phyloP scores from a whole-genome alignment of 805 yeast species.

The Blastobotrys terrestris region DNA sequence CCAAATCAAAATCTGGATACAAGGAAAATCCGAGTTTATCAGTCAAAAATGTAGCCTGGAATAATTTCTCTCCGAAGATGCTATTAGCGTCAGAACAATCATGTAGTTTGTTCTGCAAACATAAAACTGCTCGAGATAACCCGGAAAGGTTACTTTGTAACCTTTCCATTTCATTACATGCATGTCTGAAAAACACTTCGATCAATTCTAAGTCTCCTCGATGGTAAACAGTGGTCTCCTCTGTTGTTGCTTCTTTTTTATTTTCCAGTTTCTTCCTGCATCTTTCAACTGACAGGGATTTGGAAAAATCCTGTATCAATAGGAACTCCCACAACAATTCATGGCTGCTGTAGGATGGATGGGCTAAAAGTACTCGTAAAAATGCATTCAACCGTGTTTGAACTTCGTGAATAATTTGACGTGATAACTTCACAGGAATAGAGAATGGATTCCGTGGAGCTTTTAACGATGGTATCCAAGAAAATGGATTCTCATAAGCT shows the following conservation, averaged over 20 bases:
- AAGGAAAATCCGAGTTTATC: background rate
- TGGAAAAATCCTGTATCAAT: conserved; percentile 21
- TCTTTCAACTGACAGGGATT: conserved; percentile 21
- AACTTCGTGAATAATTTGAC: conserved; percentile 31
- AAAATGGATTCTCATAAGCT: conserved; percentile 30
- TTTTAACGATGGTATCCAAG: conserved; percentile 33
- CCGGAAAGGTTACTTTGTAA: conserved; percentile 7
- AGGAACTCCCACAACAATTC: conserved; percentile 40
- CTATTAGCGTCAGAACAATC: conserved; percentile 17
- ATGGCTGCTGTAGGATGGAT: conserved; percentile 32
- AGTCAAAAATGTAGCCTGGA: conserved; percentile 11
- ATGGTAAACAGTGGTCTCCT: conserved; percentile 17
- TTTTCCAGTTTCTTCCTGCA: conserved; percentile 24
- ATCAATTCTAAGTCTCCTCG: conserved; percentile 19
- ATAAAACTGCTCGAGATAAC: conserved; percentile 10
- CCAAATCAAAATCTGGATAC: conserved; percentile 6
- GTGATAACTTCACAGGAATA: conserved; percentile 26
- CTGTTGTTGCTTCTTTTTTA: conserved; percentile 18
- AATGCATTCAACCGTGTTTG: conserved; percentile 45
- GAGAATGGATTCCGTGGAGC: conserved; percentile 26
- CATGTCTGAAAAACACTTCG: conserved; percentile 22
- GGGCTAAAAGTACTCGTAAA: conserved; percentile 39
- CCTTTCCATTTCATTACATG: conserved; percentile 16
- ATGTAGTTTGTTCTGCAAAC: conserved; percentile 14
- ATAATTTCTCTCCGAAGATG: conserved; percentile 13